Evolutionary conservation across 1,284 basidiomycete genomes (phyloP).

Genomic region (Caloboletus firmus): DNA sequence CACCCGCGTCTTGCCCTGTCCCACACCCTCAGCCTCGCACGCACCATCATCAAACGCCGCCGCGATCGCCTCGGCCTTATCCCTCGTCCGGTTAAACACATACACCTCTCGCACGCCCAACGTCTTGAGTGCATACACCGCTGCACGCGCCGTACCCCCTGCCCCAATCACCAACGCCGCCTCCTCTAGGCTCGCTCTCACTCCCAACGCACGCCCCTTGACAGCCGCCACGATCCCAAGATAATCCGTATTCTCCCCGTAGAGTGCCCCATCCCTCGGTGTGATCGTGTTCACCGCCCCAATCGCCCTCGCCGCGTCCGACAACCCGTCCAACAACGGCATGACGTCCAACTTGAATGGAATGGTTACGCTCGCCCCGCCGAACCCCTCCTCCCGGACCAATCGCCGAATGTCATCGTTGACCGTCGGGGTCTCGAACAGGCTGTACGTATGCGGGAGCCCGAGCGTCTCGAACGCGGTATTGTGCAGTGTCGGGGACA

Average conservation of each 20-base stretch:
- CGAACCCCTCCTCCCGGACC: conserved; percentile 74
- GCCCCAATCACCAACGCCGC: conserved; percentile 85
- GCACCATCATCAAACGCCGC: conserved; percentile 56
- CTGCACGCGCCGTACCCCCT: conserved; percentile 90
- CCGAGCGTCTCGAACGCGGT: conserved; percentile 82
- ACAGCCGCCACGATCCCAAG: conserved; percentile 74
- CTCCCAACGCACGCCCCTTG: conserved; percentile 37
- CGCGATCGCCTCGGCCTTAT: conserved; percentile 71
- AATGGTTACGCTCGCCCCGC: conserved; percentile 95
- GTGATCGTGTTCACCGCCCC: conserved; percentile 94
- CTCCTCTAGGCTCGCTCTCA: conserved; percentile 15
- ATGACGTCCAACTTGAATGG: conserved; percentile 91
- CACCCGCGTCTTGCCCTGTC: conserved; percentile 41
- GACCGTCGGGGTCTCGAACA: conserved; percentile 74
- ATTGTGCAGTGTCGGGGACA: conserved; percentile 94
- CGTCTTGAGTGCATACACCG: conserved; percentile 81
- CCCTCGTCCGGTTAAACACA: conserved; percentile 80
- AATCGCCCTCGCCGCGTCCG: conserved; percentile 77
- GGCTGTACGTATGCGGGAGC: conserved; percentile 77
- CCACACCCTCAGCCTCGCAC: not conserved
- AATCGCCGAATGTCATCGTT: conserved; percentile 65
- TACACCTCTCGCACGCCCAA: conserved; percentile 73
- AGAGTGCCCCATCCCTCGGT: conserved; percentile 52
- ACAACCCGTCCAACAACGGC: conserved; percentile 72
- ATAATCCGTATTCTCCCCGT: conserved; percentile 95